Base-by-base conservation (phyloP, 306 rosid species). In the Citrullus mucosospermus region DNA sequence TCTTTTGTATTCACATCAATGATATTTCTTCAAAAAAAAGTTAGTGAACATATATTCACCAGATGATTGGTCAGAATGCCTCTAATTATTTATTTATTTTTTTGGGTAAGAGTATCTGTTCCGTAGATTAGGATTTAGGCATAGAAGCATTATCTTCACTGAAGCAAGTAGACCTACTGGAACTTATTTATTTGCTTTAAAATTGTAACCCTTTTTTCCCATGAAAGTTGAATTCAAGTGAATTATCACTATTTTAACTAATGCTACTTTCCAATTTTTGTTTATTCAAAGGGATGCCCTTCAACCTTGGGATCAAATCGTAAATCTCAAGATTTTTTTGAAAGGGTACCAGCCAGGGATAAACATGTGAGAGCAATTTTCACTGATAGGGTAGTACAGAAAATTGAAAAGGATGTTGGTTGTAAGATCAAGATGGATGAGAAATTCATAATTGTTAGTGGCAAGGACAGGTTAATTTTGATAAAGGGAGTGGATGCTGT, bases 361-460 rank as follows among this genome's bases (percentile, higher is more conserved):
- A 92, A 90, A 78, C 84, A 88, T 78, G 80, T 92, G 53, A 90
- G 84, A 79, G 90, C 90, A 79, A 91, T 92, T 80, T 89, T 96
- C 83, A 87, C 93, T 0, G 96, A 91, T 82, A 92, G 85, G 81
- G 98, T 90, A 80, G 66, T 91, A 80, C 87, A 78, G 80, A 92
- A 89, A 86, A 92, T 92, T 79, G 98, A 92, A 83, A 91, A 85
- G 86, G 98, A 96, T 77, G 82, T 88, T 83, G 97, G 97, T 67
- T 96, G 99, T 89, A 91, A 91, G 81, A 82, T 96, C 66, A 92
- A 92, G 89, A 96, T 96, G 92, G 99, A 96, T 2, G 99, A 96
- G 80, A 92, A 91, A 57, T 96, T 92, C 79, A 87, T 96, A 44
- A 89, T 96, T 78, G 98, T 96, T 61, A 91, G 96, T 46, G 97